Evolutionary conservation across 768 basidiomycete genomes (phyloP).

Genomic region (Amanita molliuscula): DNA sequence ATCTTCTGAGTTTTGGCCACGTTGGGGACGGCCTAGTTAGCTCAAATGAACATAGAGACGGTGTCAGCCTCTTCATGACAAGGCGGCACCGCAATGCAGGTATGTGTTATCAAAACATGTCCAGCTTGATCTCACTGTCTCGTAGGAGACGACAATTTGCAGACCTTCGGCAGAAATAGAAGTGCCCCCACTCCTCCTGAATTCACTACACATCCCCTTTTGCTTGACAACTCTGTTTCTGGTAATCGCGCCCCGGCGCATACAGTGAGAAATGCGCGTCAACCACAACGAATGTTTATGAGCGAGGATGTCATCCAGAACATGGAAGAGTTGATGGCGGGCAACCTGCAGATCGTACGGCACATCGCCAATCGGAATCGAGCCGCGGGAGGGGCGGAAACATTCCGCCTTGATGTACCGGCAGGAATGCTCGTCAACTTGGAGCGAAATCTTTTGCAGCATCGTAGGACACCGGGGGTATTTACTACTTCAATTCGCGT

Average conservation of each 20-base stretch:
- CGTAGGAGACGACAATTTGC: conserved; percentile 41
- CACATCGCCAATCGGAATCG: conserved; percentile 62
- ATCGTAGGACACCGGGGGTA: conserved; percentile 35
- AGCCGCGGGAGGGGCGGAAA: conserved; percentile 44
- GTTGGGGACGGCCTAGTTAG: conserved; percentile 44
- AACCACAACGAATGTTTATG: conserved; percentile 44
- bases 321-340: conserved; percentile 74
- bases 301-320: conserved; percentile 58
- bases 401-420: conserved; percentile 71
- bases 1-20: conserved; percentile 30
- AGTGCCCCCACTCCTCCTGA: conserved; percentile 47
- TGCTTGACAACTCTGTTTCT: conserved; percentile 50
- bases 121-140: conserved; percentile 5
- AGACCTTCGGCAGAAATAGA: conserved; percentile 56
- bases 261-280: conserved; percentile 40
- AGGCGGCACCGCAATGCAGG: conserved; percentile 44
- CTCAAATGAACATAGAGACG: conserved; percentile 29
- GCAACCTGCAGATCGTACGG: conserved; percentile 76
- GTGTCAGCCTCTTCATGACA: conserved; percentile 37
- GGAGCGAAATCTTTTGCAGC: conserved; percentile 41
- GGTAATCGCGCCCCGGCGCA: conserved; percentile 30
- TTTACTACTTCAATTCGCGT: conserved; percentile 52
- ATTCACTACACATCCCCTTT: conserved; percentile 71
- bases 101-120: conserved; percentile 15
- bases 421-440: conserved; percentile 52